These are phyloP conservation scores for Sextonia rubra DNA, from an alignment of 164 flowering plant species.

Conservation along the genomic window DNA sequence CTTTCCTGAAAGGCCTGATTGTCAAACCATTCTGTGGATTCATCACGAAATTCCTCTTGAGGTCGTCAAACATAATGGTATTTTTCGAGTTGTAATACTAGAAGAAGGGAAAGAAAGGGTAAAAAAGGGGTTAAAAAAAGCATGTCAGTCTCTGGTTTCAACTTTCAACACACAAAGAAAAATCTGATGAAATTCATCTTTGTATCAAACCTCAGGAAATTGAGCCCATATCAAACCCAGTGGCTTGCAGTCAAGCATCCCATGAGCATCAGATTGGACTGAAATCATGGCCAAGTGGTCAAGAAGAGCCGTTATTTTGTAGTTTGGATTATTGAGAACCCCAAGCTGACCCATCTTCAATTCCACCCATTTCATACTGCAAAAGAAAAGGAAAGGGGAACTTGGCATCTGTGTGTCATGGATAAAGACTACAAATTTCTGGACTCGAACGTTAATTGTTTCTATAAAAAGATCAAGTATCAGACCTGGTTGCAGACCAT, in stretches of 20 bases:
- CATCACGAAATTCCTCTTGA: conserved; percentile 92
- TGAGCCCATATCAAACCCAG: conserved; percentile 94
- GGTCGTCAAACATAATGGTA: conserved; percentile 95
- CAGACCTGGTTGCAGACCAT: conserved; percentile 97
- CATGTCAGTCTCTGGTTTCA: background rate
- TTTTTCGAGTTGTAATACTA: conserved; percentile 84
- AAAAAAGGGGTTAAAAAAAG: background rate
- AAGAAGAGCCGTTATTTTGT: conserved; percentile 89
- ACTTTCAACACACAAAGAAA: background rate
- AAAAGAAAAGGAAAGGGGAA: conserved; percentile 15
- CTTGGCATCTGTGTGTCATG: background rate
- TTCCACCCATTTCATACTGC: conserved; percentile 98
- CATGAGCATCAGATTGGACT: conserved; percentile 76
- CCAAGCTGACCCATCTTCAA: conserved; percentile 96
- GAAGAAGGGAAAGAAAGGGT: conserved; percentile 12
- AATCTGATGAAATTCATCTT: background rate
- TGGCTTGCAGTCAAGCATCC: conserved; percentile 96
- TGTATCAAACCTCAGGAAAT: conserved; percentile 63
- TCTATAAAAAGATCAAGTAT: background rate
- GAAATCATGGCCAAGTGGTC: conserved; percentile 96
- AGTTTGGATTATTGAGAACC: conserved; percentile 84
- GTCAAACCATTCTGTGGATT: conserved; percentile 92
- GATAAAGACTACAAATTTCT: background rate
- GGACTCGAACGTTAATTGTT: background rate
- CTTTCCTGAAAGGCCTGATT: conserved; percentile 84